Evolutionary conservation across 768 basidiomycete genomes (phyloP).

Genomic region (Dioszegia hungarica): DNA sequence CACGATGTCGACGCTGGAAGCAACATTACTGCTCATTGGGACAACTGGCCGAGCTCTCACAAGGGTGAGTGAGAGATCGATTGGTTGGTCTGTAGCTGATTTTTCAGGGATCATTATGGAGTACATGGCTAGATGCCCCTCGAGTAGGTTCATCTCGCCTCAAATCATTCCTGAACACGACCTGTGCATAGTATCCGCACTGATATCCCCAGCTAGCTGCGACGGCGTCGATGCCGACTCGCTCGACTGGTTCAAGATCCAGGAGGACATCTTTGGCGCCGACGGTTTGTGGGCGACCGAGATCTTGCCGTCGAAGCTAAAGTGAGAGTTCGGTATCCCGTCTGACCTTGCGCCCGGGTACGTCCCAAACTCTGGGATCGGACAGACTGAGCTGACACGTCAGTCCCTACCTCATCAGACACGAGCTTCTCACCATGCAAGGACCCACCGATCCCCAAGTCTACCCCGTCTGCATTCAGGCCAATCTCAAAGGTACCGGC

Average conservation of each 20-base stretch:
- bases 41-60: slow-evolving; percentile 1
- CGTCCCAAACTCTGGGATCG: too few relatives aligned
- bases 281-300: neutral
- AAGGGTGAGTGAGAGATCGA: neutral
- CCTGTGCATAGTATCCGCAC: too few relatives aligned
- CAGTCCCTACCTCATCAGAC: slow-evolving; percentile 4
- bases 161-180: neutral
- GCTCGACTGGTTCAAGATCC: slow-evolving; percentile 8
- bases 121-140: slow-evolving; percentile 5
- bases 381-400: too few relatives aligned
- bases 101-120: neutral
- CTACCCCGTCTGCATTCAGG: slow-evolving; percentile 7
- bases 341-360: slow-evolving; percentile 4
- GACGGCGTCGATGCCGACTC: slow-evolving; percentile 1
- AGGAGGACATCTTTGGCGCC: neutral
- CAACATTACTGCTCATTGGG: neutral
- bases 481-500: slow-evolving; percentile 2
- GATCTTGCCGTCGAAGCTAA: neutral
- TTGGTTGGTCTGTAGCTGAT: neutral
- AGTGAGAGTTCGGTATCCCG: slow-evolving; percentile 1
- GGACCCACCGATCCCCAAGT: neutral
- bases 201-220: neutral
- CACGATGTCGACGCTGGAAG: slow-evolving; percentile 2
- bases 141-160: neutral
- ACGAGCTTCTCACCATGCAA: neutral